phyloP scores from a whole-genome alignment of 768 basidiomycete genomes.

The Boletus rex-veris region DNA sequence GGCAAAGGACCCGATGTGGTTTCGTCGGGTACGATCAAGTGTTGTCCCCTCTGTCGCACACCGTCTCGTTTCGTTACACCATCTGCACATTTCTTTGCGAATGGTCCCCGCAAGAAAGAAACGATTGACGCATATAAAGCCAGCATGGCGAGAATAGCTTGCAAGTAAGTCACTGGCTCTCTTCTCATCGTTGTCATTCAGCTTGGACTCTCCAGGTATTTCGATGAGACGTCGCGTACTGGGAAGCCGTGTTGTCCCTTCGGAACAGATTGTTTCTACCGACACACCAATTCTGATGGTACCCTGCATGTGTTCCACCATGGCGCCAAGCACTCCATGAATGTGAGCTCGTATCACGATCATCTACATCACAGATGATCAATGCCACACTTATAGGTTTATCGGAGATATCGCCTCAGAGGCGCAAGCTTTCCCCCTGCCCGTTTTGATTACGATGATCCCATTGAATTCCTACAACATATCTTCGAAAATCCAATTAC shows the following conservation, averaged over 20 bases:
- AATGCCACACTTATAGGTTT: conserved; percentile 17
- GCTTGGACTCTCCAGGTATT: conserved; percentile 46
- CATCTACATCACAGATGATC: conserved; percentile 17
- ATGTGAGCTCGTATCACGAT: conserved; percentile 41
- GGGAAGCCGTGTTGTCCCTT: conserved; percentile 66
- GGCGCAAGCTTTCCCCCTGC: conserved; percentile 22
- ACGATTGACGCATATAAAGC: conserved; percentile 59
- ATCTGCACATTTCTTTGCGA: conserved; percentile 62
- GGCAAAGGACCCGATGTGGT: conserved; percentile 50
- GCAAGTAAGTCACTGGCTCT: conserved; percentile 45
- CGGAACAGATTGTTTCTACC: conserved; percentile 79
- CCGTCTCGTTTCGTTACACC: conserved; percentile 68
- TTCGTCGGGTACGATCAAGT: conserved; percentile 61
- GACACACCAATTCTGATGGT: conserved; percentile 66
- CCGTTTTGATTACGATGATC: conserved; percentile 29
- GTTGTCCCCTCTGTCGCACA: conserved; percentile 74
- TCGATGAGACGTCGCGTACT: conserved; percentile 46
- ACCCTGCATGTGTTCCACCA: conserved; percentile 52
- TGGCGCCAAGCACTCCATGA: conserved; percentile 55
- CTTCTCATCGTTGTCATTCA: background rate
- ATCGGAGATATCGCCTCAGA: conserved; percentile 23
- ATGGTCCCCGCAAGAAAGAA: conserved; percentile 49
- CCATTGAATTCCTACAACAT: conserved; percentile 44
- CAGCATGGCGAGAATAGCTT: conserved; percentile 69
- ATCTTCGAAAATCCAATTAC: conserved; percentile 46